These are phyloP conservation scores for Thyridium curvatum DNA, from an alignment of 2,329 filamentous ascomycete genomes.

Conservation along the genomic window DNA sequence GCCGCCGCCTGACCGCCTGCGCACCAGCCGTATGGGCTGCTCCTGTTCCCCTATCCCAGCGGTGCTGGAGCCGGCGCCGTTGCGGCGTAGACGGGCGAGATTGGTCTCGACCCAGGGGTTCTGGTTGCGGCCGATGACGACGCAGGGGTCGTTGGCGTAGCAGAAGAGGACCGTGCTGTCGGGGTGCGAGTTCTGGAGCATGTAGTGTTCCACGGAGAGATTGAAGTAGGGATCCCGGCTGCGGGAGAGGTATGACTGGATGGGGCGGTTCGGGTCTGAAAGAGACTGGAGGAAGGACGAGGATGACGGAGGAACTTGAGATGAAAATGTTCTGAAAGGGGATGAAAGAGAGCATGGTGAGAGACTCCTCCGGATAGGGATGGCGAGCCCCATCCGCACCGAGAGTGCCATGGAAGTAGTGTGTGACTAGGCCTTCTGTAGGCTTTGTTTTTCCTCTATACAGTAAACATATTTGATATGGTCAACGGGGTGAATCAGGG, in stretches of 20 bases:
- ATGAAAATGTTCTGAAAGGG: no score
- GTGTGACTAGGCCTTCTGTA: no score
- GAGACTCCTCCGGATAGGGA: no score
- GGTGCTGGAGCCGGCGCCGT: slow-evolving; percentile 14
- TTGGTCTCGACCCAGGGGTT: slow-evolving; percentile 95
- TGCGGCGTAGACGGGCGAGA: slow-evolving; percentile 48
- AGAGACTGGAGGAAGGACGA: slow-evolving; percentile 9
- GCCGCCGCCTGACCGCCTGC: slow-evolving; percentile 81
- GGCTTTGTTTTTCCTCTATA: no score
- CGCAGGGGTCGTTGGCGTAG: slow-evolving; percentile 79
- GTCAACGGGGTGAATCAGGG: no score
- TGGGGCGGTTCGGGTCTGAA: slow-evolving; percentile 34
- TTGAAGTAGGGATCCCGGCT: slow-evolving; percentile 78
- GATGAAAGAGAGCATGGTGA: no score
- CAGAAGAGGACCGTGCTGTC: slow-evolving; percentile 77
- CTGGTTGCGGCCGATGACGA: slow-evolving; percentile 93
- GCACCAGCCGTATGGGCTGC: slow-evolving; percentile 55
- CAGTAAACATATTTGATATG: no score
- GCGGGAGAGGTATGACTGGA: slow-evolving; percentile 66
- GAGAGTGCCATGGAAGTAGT: no score
- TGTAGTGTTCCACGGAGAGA: slow-evolving; percentile 87
- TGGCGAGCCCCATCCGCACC: no score
- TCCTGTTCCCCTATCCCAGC: no score
- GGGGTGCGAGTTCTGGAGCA: slow-evolving; percentile 67
- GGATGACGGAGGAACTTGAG: background rate